A percentile compares a stretch with the other conserved stretches of the same genome.
Conservation (phyloP, 345 rosid species). For the Nasturtium officinale region DNA sequence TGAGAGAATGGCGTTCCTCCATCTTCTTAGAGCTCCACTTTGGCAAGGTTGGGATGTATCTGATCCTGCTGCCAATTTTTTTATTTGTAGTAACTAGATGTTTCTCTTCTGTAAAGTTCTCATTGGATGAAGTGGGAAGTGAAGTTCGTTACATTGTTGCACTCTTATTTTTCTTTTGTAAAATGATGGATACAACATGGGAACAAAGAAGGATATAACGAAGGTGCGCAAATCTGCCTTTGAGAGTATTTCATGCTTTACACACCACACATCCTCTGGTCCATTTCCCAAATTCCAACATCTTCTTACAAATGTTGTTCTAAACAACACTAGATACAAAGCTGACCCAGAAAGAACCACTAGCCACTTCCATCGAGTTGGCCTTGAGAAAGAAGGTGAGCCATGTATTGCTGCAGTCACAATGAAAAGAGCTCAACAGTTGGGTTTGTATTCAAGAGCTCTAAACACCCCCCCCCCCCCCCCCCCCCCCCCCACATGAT, state of each 20-base stretch:
- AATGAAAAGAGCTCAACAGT: background rate
- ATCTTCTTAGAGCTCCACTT: too few species aligned
- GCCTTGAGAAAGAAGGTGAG: constrained; percentile 87
- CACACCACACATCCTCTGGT: background rate
- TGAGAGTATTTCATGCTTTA: background rate
- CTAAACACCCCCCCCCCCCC: too few species aligned
- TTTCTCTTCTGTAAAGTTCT: too few species aligned
- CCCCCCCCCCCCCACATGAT: too few species aligned
- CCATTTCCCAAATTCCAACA: background rate
- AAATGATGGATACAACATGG: constrained; percentile 45
- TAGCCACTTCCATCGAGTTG: constrained; percentile 82
- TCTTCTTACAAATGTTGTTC: background rate
- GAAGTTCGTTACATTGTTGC: background rate
- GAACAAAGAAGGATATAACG: constrained; percentile 39
- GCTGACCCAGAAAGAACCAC: background rate
- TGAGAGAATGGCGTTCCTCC: too few species aligned
- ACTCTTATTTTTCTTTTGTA: background rate
- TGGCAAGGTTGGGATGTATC: too few species aligned
- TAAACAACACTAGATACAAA: constrained; percentile 11
- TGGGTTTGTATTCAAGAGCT: too few species aligned
- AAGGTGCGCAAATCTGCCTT: background rate
- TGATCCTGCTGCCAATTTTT: too few species aligned
- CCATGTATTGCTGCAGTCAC: constrained; percentile 82
- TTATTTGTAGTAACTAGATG: too few species aligned
- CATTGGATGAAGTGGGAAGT: too few species aligned